A percentile compares a stretch with the other conserved stretches of the same genome.
Evolutionary conservation across 2,329 filamentous ascomycete species (phyloP).

Genomic region (Zopfia rhizophila): DNA sequence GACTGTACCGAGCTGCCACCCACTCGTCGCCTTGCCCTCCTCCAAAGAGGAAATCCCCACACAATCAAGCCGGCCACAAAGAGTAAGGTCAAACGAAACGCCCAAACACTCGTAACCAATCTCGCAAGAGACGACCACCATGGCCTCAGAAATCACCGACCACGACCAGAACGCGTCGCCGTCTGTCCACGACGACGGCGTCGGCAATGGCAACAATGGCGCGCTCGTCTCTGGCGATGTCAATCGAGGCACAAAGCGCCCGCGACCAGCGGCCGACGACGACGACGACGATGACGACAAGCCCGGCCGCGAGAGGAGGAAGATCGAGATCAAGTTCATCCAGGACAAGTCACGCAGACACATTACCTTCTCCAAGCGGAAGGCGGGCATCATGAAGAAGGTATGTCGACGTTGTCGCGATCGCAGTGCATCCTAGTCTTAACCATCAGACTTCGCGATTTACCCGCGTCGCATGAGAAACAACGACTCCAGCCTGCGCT

Average conservation of each 20-base stretch:
- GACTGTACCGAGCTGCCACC: slow-evolving; percentile 43
- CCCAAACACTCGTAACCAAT: slow-evolving; percentile 49
- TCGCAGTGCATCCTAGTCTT: slow-evolving; percentile 33
- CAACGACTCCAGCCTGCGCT: slow-evolving; percentile 24
- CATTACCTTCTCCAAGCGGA: slow-evolving; percentile 99
- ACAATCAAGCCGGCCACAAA: slow-evolving; percentile 47
- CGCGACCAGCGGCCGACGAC: slow-evolving; percentile 84
- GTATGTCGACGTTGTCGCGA: slow-evolving; percentile 64
- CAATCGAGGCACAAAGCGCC: slow-evolving; percentile 87
- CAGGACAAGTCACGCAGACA: slow-evolving; percentile 99
- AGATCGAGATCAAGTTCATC: slow-evolving; percentile 99
- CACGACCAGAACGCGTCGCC: slow-evolving; percentile 63
- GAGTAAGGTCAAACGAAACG: slow-evolving; percentile 51
- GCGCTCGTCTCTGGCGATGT: slow-evolving; percentile 66
- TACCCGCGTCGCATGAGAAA: slow-evolving; percentile 44
- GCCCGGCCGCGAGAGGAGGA: slow-evolving; percentile 95
- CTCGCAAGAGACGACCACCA: slow-evolving; percentile 40
- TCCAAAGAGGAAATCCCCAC: slow-evolving; percentile 49
- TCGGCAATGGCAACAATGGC: slow-evolving; percentile 77
- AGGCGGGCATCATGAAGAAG: slow-evolving; percentile 99
- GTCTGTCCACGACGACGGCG: slow-evolving; percentile 61
- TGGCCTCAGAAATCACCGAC: slow-evolving; percentile 61
- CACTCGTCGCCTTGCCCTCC: slow-evolving; percentile 34
- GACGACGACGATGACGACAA: slow-evolving; percentile 99
- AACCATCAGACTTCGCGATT: slow-evolving; percentile 25